A percentile compares a stretch with the other conserved stretches of the same genome.
Conservation (phyloP, 345 rosid species). For the Physaria fendleri region DNA sequence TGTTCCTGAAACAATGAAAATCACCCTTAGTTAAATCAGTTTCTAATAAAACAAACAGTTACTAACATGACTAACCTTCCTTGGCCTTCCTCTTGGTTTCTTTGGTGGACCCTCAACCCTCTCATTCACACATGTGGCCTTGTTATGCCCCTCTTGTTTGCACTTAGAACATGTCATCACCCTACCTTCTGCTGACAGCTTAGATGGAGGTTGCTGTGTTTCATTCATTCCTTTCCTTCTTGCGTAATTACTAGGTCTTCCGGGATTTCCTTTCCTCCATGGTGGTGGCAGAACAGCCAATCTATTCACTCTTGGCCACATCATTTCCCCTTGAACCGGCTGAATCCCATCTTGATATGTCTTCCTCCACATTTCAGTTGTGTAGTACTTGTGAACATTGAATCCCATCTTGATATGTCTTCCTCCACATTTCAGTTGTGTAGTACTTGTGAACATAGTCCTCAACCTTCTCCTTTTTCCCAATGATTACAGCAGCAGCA, state of each 20-base stretch:
- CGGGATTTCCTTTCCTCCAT: neutral
- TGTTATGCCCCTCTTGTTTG: neutral
- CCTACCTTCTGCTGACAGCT: neutral
- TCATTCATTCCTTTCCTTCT: neutral
- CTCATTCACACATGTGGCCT: neutral
- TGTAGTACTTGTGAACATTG: neutral
- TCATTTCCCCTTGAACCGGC: neutral
- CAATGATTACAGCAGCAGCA: neutral
- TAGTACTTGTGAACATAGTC: neutral
- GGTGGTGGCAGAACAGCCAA: neutral
- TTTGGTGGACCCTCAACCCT: neutral
- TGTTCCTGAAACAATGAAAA: no score
- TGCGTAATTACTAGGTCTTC: neutral
- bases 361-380: neutral
- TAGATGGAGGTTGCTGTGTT: neutral
- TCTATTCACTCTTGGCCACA: neutral
- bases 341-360: neutral
- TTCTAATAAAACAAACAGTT: no score
- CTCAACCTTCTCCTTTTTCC: neutral
- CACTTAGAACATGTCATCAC: neutral
- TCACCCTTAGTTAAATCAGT: no score
- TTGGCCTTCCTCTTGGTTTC: neutral
- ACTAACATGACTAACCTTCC: no score
- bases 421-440: neutral
- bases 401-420: neutral